A percentile compares a stretch with the other conserved stretches of the same genome.
These are phyloP conservation scores for Wallemia hederae DNA, from an alignment of 1,284 basidiomycete species.

Conservation along the genomic window DNA sequence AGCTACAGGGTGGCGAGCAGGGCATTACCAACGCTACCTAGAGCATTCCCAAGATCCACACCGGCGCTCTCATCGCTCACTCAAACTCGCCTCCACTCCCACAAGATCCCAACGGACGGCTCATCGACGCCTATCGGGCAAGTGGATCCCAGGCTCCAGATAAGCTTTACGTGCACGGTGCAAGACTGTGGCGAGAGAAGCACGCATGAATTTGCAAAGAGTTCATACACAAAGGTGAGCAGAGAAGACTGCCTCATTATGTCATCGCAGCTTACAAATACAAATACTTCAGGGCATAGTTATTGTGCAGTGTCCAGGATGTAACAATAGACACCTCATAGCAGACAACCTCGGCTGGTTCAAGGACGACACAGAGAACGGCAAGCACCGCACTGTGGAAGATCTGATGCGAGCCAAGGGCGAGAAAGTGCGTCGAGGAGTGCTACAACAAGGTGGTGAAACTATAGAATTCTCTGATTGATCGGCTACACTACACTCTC, in stretches of 20 bases:
- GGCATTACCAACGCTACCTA: background rate
- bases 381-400: conserved; percentile 44
- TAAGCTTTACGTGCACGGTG: background rate
- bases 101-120: background rate
- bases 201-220: conserved; percentile 59
- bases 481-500: background rate
- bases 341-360: conserved; percentile 88
- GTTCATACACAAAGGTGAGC: conserved; percentile 41
- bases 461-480: background rate
- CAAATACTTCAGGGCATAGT: conserved; percentile 33
- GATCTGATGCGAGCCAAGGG: conserved; percentile 47
- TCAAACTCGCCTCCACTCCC: background rate
- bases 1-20: background rate
- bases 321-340: conserved; percentile 65
- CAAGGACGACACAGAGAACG: conserved; percentile 38
- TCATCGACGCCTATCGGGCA: background rate
- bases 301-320: conserved; percentile 66
- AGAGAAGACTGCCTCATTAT: background rate
- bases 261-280: background rate
- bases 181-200: conserved; percentile 44
- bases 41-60: no score
- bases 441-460: background rate
- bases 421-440: conserved; percentile 35
- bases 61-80: no score
- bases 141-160: background rate